Conservation (phyloP, 345 rosid species). For the Aurinia saxatilis region DNA sequence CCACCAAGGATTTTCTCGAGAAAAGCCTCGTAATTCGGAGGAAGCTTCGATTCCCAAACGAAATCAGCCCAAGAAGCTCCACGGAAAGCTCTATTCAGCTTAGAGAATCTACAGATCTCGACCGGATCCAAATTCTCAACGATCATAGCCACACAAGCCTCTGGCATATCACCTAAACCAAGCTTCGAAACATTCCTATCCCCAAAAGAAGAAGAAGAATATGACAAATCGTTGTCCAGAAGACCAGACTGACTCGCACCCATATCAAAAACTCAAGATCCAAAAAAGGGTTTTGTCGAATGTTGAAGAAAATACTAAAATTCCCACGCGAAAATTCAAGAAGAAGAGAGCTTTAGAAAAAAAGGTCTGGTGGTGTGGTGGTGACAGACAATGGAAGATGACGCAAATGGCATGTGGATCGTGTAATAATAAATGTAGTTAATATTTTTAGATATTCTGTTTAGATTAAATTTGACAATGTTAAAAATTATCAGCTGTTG, state of each 20-base stretch:
- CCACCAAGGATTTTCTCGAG: slow-evolving; percentile 46
- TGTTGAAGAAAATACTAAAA: neutral
- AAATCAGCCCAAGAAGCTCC: slow-evolving; percentile 95
- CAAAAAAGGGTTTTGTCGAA: neutral
- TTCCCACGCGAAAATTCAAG: neutral
- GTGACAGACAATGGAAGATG: slow-evolving; percentile 4
- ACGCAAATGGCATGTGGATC: slow-evolving; percentile 3
- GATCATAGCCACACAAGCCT: slow-evolving; percentile 66
- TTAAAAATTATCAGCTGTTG: neutral
- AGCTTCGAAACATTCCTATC: slow-evolving; percentile 15
- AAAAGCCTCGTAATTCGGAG: slow-evolving; percentile 47
- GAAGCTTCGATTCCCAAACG: slow-evolving; percentile 93
- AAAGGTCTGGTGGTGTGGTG: slow-evolving; percentile 2
- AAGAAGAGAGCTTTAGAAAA: neutral
- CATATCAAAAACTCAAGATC: slow-evolving; percentile 30
- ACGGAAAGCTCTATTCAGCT: slow-evolving; percentile 67
- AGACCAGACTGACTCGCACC: slow-evolving; percentile 49
- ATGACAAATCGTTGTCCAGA: slow-evolving; percentile 11
- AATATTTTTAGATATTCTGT: neutral
- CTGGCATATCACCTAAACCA: slow-evolving; percentile 74
- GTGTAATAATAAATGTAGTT: neutral
- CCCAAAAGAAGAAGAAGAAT: slow-evolving; percentile 8
- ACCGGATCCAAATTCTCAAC: slow-evolving; percentile 62
- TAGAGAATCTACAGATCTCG: slow-evolving; percentile 70
- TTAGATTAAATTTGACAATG: neutral